These are phyloP conservation scores for Platanthera zijinensis DNA, from an alignment of 106 monocot species.

Conservation along the genomic window DNA sequence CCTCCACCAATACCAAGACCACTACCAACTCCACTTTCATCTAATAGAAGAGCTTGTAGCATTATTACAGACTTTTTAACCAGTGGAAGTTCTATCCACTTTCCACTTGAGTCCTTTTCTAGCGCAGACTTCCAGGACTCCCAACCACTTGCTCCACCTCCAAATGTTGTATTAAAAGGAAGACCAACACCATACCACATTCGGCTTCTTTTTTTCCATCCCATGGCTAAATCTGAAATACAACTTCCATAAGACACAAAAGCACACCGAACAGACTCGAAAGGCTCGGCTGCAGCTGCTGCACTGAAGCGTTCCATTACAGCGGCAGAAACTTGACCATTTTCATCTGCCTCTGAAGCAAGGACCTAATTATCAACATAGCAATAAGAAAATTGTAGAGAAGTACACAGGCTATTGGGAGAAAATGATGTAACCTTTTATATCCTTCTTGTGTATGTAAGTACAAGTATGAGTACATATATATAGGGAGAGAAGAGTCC, in stretches of 20 bases:
- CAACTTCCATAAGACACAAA: slow-evolving; percentile 95
- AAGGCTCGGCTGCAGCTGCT: slow-evolving; percentile 97
- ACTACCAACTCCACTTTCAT: slow-evolving; percentile 86
- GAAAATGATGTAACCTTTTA: too few species aligned
- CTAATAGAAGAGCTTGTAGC: slow-evolving; percentile 85
- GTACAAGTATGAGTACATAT: too few species aligned
- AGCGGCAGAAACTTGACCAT: slow-evolving; percentile 93
- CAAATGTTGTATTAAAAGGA: slow-evolving; percentile 45
- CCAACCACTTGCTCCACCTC: slow-evolving; percentile 92
- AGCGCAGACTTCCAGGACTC: slow-evolving; percentile 66
- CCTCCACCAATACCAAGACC: slow-evolving; percentile 83
- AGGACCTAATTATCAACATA: slow-evolving; percentile 56
- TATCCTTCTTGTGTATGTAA: too few species aligned
- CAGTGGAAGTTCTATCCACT: slow-evolving; percentile 85
- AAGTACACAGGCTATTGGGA: too few species aligned
- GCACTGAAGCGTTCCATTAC: slow-evolving; percentile 94
- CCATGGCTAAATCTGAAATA: slow-evolving; percentile 61
- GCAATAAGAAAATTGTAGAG: slow-evolving; percentile 4
- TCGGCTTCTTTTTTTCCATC: slow-evolving; percentile 86
- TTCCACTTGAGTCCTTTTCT: slow-evolving; percentile 74
- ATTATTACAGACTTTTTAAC: slow-evolving; percentile 83
- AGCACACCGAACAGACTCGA: slow-evolving; percentile 90
- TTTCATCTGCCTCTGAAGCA: slow-evolving; percentile 92
- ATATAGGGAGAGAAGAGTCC: too few species aligned
- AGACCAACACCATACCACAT: slow-evolving; percentile 97